Conservation (phyloP, 2,329 filamentous ascomycete genomes). For the Davidsoniella eucalypti region DNA sequence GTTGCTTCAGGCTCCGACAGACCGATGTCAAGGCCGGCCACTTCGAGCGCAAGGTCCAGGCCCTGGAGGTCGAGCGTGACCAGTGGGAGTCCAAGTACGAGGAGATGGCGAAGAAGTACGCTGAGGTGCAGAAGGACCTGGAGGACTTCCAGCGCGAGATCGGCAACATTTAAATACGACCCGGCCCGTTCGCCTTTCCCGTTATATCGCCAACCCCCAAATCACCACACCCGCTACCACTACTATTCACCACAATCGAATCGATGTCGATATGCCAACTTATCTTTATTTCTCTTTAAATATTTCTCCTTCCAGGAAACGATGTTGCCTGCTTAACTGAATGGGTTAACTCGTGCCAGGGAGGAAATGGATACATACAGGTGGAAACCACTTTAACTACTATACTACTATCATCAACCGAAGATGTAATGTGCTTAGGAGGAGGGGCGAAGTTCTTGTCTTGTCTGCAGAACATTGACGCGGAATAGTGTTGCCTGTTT, state of each 20-base stretch:
- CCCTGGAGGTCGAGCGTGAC: slow-evolving; percentile 79
- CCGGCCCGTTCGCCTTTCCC: slow-evolving; percentile 9
- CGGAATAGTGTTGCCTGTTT: slow-evolving; percentile 4
- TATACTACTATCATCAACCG: neutral
- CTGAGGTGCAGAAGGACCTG: slow-evolving; percentile 69
- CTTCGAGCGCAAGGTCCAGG: slow-evolving; percentile 98
- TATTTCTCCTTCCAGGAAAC: no score
- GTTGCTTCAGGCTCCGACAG: slow-evolving; percentile 63
- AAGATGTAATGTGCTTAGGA: neutral
- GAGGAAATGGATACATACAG: no score
- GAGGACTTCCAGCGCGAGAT: slow-evolving; percentile 83
- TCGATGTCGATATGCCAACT: slow-evolving; percentile 1
- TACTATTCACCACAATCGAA: neutral
- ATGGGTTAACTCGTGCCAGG: no score
- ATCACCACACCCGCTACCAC: neutral
- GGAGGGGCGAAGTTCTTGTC: slow-evolving; percentile 2
- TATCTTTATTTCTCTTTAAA: neutral
- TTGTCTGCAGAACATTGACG: slow-evolving; percentile 10
- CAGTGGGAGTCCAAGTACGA: slow-evolving; percentile 97
- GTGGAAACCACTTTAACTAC: no score
- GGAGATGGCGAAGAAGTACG: slow-evolving; percentile 88
- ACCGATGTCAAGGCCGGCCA: slow-evolving; percentile 98
- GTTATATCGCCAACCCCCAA: neutral
- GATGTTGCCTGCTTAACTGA: no score
- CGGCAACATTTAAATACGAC: slow-evolving; percentile 61